Conservation (phyloP, 2,329 filamentous ascomycete genomes). For the Xylaria digitata region DNA sequence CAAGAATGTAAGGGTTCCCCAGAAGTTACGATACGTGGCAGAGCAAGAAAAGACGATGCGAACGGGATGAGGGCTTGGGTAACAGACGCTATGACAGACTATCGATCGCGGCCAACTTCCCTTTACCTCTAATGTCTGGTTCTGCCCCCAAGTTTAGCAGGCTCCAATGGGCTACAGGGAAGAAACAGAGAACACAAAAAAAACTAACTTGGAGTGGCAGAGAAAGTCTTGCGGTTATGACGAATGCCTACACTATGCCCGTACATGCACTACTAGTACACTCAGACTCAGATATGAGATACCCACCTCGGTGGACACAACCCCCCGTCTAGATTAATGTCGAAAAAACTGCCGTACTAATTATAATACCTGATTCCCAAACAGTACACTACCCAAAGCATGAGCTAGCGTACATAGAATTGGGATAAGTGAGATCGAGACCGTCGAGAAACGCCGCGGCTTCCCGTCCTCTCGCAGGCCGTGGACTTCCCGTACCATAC, state of each 20-base stretch:
- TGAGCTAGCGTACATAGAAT: neutral
- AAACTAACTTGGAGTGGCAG: slow-evolving; percentile 9
- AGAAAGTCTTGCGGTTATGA: slow-evolving; percentile 23
- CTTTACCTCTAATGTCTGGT: slow-evolving; percentile 19
- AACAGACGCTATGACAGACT: slow-evolving; percentile 3
- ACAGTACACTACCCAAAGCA: neutral
- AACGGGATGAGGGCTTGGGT: slow-evolving; percentile 6
- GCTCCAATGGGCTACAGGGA: slow-evolving; percentile 13
- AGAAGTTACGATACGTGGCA: slow-evolving; percentile 31
- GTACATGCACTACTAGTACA: neutral
- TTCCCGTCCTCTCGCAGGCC: slow-evolving; percentile 6
- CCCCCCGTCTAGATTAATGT: slow-evolving; percentile 21
- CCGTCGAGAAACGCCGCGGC: neutral
- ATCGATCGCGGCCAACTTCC: slow-evolving; percentile 29
- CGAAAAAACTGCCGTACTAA: slow-evolving; percentile 3
- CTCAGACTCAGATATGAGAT: slow-evolving; percentile 28
- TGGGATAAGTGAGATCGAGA: neutral
- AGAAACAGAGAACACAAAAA: slow-evolving; percentile 20
- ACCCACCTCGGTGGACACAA: slow-evolving; percentile 30
- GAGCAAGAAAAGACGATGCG: slow-evolving; percentile 16
- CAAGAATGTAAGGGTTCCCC: slow-evolving; percentile 37
- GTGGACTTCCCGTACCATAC: slow-evolving; percentile 2
- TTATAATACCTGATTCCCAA: neutral
- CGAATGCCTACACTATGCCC: slow-evolving; percentile 26
- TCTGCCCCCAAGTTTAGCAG: slow-evolving; percentile 18